A percentile compares a stretch with the other conserved stretches of the same genome.
Conservation (phyloP, 768 basidiomycete genomes). For the Trametes villosa region DNA sequence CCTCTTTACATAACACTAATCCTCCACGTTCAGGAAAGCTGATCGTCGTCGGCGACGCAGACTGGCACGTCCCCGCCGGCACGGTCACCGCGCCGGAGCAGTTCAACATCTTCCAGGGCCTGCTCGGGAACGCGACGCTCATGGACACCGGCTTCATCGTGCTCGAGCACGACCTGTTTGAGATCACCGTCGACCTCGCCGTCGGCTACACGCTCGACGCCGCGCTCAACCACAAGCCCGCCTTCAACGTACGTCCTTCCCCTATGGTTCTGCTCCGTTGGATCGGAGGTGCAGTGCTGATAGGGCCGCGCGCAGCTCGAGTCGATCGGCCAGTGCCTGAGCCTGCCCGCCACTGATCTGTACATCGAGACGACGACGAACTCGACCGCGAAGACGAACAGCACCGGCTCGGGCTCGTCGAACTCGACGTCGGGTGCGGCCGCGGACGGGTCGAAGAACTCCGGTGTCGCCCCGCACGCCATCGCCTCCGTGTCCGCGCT, state of each 20-base stretch:
- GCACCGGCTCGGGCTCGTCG: conserved; percentile 5
- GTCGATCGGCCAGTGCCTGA: conserved; percentile 79
- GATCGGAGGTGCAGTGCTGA: too few species aligned
- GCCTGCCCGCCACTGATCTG: conserved; percentile 63
- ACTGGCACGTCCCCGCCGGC: conserved; percentile 89
- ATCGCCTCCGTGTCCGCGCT: conserved; percentile 2
- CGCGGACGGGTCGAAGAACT: conserved; percentile 1
- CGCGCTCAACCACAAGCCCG: conserved; percentile 67
- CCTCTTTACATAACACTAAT: too few species aligned
- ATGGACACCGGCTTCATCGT: conserved; percentile 84
- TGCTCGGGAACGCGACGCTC: conserved; percentile 69
- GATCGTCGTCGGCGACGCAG: conserved; percentile 39
- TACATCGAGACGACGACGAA: conserved; percentile 81
- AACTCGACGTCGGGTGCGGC: conserved; percentile 12
- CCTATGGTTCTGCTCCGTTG: too few species aligned
- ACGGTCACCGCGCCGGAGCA: conserved; percentile 66
- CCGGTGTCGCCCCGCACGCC: conserved; percentile 2
- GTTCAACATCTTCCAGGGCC: conserved; percentile 68
- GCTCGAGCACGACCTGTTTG: conserved; percentile 83
- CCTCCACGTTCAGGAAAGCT: conserved; percentile 5
- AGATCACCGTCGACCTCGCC: conserved; percentile 88
- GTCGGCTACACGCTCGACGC: conserved; percentile 83
- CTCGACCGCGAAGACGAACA: conserved; percentile 24
- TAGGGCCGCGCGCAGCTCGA: conserved; percentile 48
- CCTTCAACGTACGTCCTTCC: conserved; percentile 56